A percentile compares a stretch with the other conserved stretches of the same genome.
These are phyloP conservation scores for Clitopilus passeckerianus DNA, from an alignment of 768 basidiomycete species.

Conservation along the genomic window DNA sequence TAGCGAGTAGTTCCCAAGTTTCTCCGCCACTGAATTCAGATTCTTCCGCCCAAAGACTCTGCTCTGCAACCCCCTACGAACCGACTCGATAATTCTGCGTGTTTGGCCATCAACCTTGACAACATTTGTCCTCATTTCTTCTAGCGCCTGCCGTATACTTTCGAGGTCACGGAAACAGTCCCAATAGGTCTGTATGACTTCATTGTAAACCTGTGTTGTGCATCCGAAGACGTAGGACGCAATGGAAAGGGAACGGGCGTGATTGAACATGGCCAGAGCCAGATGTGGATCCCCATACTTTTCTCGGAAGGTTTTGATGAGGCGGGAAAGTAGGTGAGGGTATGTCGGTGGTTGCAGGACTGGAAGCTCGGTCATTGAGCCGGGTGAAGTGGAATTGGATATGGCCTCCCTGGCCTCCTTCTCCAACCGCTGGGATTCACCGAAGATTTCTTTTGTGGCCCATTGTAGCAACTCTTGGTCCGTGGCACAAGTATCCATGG, in stretches of 20 bases:
- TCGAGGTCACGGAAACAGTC: conserved; percentile 73
- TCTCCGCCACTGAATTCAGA: conserved; percentile 40
- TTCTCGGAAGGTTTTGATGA: conserved; percentile 77
- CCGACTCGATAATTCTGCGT: conserved; percentile 50
- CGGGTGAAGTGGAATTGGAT: conserved; percentile 18
- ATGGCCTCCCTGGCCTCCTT: conserved; percentile 37
- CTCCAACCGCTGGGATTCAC: conserved; percentile 45
- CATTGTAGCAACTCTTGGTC: conserved; percentile 73
- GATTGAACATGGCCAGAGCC: conserved; percentile 76
- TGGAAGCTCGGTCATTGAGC: conserved; percentile 20
- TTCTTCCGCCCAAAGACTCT: conserved; percentile 49
- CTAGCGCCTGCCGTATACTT: conserved; percentile 65
- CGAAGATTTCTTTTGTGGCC: conserved; percentile 68
- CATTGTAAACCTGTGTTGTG: conserved; percentile 83
- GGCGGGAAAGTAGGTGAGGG: conserved; percentile 66
- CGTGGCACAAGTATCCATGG: conserved; percentile 62
- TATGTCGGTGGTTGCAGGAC: conserved; percentile 62
- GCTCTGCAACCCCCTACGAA: conserved; percentile 58
- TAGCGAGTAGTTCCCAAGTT: conserved; percentile 43
- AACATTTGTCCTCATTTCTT: conserved; percentile 82
- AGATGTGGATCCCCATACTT: conserved; percentile 77
- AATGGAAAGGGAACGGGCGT: conserved; percentile 70
- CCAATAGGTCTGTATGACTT: conserved; percentile 86
- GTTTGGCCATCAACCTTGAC: conserved; percentile 62
- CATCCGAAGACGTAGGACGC: conserved; percentile 88